phyloP scores from a whole-genome alignment of 1,284 basidiomycete species.

The Puccinia brachypodii region DNA sequence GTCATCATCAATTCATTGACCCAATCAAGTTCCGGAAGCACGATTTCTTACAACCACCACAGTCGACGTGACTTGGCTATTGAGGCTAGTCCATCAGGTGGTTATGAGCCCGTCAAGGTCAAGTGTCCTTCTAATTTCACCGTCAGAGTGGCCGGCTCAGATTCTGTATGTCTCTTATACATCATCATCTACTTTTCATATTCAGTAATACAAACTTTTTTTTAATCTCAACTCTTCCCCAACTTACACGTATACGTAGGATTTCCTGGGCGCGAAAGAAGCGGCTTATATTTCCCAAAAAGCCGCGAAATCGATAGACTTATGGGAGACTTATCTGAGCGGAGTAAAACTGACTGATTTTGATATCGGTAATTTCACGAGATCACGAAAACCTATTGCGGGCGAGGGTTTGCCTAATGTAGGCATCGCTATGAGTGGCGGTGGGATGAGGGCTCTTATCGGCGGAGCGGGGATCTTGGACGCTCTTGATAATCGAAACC shows the following conservation, averaged over 20 bases:
- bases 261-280: constrained; percentile 10
- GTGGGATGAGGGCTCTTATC: constrained; percentile 35
- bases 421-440: constrained; percentile 32
- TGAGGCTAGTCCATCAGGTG: constrained; percentile 9
- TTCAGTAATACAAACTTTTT: not conserved
- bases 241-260: not conserved
- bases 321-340: constrained; percentile 25
- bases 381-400: not conserved
- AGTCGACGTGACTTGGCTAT: constrained; percentile 14
- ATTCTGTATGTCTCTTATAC: not conserved
- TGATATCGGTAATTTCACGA: constrained; percentile 12
- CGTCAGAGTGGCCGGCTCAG: not conserved
- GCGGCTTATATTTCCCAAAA: constrained; percentile 35
- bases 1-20: not conserved
- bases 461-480: constrained; percentile 15
- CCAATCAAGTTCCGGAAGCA: not conserved
- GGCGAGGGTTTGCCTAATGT: constrained; percentile 32
- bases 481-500: constrained; percentile 35
- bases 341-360: not conserved
- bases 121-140: constrained; percentile 20
- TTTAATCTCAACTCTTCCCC: not conserved
- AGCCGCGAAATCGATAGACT: constrained; percentile 1
- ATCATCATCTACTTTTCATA: not conserved
- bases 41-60: not conserved
- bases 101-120: constrained; percentile 28